Evolutionary conservation across 352 stramenopile genomes (phyloP).

Genomic region (Thalassiosira hispida): DNA sequence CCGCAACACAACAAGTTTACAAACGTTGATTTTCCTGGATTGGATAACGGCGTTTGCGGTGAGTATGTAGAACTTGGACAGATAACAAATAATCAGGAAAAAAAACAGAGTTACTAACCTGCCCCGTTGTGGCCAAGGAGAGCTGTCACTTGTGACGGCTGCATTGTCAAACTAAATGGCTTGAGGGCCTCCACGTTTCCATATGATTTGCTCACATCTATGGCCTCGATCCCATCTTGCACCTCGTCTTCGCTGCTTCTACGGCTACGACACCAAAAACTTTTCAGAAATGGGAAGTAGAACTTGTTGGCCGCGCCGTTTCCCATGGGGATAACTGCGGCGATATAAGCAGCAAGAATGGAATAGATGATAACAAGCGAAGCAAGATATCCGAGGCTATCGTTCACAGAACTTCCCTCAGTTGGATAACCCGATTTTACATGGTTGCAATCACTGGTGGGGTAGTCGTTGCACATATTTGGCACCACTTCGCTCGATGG

Average conservation of each 20-base stretch:
- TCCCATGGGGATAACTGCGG: conserved; percentile 46
- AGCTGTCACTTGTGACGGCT: conserved; percentile 70
- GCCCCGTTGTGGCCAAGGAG: conserved; percentile 91
- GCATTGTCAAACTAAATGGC: conserved; percentile 55
- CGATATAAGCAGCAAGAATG: conserved; percentile 55
- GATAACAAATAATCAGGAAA: neutral
- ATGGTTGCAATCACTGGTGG: conserved; percentile 8
- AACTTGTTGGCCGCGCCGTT: conserved; percentile 57
- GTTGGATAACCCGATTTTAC: conserved; percentile 30
- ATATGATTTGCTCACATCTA: conserved; percentile 57
- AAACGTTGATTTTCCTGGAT: conserved; percentile 92
- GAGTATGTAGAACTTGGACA: neutral
- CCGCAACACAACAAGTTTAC: conserved; percentile 95
- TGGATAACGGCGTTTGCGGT: neutral
- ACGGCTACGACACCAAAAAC: conserved; percentile 41
- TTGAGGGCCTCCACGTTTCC: conserved; percentile 68
- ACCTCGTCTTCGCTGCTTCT: neutral
- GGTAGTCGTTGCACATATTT: conserved; percentile 19
- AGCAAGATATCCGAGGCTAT: conserved; percentile 52
- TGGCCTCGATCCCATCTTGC: conserved; percentile 38
- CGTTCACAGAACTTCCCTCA: conserved; percentile 39
- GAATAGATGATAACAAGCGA: conserved; percentile 55
- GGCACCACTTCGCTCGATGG: conserved; percentile 21
- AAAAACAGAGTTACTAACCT: conserved; percentile 15
- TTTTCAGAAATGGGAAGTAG: conserved; percentile 52